phyloP scores from a whole-genome alignment of 495 filamentous ascomycete species.

The Podospora tetraspora region DNA sequence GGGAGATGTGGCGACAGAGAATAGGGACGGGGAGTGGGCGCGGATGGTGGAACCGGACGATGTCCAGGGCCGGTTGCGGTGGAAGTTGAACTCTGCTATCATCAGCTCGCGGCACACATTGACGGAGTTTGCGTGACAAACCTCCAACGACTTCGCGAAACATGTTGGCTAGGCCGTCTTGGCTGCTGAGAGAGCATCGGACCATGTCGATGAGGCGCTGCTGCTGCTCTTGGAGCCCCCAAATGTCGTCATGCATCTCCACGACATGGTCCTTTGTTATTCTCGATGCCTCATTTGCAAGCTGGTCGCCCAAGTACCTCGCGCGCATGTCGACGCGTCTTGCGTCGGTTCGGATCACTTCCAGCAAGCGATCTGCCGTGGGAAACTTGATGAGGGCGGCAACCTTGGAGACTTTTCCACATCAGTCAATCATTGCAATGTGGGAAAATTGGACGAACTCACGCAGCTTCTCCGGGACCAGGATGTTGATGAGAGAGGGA shows the following conservation, averaged over 20 bases:
- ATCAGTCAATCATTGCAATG: no score
- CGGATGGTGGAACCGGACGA: not conserved
- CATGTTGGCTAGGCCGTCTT: not conserved
- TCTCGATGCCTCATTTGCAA: conserved; percentile 3
- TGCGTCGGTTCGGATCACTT: conserved; percentile 6
- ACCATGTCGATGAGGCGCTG: not conserved
- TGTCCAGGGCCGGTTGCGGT: not conserved
- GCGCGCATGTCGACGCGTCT: conserved; percentile 6
- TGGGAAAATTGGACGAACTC: no score
- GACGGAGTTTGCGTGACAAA: not conserved
- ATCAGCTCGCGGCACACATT: not conserved
- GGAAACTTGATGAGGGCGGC: conserved; percentile 3
- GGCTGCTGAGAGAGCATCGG: not conserved
- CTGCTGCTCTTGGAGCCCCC: not conserved
- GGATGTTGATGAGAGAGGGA: conserved; percentile 1
- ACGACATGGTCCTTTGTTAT: conserved; percentile 13
- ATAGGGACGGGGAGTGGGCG: not conserved
- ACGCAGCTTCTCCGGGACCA: conserved; percentile 1
- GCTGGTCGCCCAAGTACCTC: conserved; percentile 5
- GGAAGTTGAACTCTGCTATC: not conserved
- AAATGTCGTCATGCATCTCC: conserved; percentile 7
- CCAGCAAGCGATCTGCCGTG: conserved; percentile 4
- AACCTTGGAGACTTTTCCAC: not conserved
- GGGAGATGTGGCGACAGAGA: not conserved
- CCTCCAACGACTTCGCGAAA: not conserved